Conservation (phyloP, 352 stramenopile genomes). For the Globisporangium sylvaticum region DNA sequence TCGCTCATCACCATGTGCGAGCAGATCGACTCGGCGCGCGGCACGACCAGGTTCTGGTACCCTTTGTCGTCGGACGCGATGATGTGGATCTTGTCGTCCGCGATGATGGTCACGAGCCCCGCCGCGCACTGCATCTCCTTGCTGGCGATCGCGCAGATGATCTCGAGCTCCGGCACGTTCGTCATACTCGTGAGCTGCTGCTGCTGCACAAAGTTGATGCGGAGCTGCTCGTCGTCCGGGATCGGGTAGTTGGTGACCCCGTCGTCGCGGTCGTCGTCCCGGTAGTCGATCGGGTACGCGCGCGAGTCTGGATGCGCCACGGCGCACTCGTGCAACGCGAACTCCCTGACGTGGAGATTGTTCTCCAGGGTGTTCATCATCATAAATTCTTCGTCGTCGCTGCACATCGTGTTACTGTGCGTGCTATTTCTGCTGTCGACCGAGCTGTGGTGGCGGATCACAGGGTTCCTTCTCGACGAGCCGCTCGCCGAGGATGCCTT, state of each 20-base stretch:
- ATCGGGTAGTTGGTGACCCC: conserved; percentile 21
- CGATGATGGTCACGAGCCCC: conserved; percentile 43
- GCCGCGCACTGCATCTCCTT: conserved; percentile 36
- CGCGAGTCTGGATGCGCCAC: conserved; percentile 26
- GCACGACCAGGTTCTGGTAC: conserved; percentile 26
- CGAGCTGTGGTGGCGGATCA: conserved; percentile 10
- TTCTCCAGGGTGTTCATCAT: conserved; percentile 21
- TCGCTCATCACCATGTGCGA: conserved; percentile 48
- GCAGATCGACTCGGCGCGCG: conserved; percentile 48
- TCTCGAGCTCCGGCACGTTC: conserved; percentile 41
- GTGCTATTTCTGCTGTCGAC: neutral
- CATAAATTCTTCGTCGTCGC: neutral
- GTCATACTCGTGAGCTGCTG: conserved; percentile 23
- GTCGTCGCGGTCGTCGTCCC: conserved; percentile 11
- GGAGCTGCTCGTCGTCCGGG: conserved; percentile 31
- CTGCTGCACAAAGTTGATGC: conserved; percentile 25
- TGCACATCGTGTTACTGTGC: neutral
- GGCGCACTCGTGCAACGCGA: conserved; percentile 23
- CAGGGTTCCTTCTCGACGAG: neutral
- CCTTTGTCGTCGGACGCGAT: conserved; percentile 29
- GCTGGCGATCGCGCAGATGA: conserved; percentile 44
- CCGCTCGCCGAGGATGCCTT: neutral
- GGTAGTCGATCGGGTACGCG: conserved; percentile 33
- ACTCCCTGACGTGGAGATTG: conserved; percentile 16
- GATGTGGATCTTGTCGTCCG: conserved; percentile 34